phyloP scores from a whole-genome alignment of 1,139 yeast species.

The Groenewaldozyma auringiensis region DNA sequence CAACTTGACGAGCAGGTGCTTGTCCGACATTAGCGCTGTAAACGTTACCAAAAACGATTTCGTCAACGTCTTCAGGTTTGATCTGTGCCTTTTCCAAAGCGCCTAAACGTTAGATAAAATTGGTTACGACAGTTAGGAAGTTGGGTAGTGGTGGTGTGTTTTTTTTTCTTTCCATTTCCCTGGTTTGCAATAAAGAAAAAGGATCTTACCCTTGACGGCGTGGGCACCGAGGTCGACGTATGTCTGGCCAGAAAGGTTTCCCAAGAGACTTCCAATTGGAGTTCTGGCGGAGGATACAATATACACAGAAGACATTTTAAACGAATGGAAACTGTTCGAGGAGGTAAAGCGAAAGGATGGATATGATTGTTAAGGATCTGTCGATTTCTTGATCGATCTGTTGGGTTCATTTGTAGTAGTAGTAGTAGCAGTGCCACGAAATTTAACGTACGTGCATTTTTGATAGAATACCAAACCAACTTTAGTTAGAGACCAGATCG shows the following conservation, averaged over 20 bases:
- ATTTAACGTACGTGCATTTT: no score
- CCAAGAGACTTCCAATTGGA: slow-evolving; percentile 92
- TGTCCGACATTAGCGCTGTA: slow-evolving; percentile 92
- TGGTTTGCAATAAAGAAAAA: background rate
- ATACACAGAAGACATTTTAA: slow-evolving; percentile 46
- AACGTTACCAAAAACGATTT: slow-evolving; percentile 88
- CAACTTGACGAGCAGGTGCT: slow-evolving; percentile 98
- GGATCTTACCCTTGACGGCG: slow-evolving; percentile 54
- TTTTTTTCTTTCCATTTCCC: background rate
- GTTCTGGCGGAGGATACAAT: slow-evolving; percentile 90
- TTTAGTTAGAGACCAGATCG: no score
- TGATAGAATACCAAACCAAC: no score
- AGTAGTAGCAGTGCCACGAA: no score
- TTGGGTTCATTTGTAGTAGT: no score
- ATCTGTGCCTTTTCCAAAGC: slow-evolving; percentile 78
- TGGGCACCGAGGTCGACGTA: slow-evolving; percentile 85
- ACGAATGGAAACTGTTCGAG: no score
- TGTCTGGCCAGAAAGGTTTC: slow-evolving; percentile 61
- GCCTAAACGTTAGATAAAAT: slow-evolving; percentile 29
- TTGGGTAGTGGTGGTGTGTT: no score
- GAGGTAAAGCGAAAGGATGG: no score
- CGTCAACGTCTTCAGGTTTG: slow-evolving; percentile 71
- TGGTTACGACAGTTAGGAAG: no score
- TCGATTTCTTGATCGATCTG: no score
- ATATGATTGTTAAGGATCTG: no score